Conservation (phyloP, 331 rosid species). For the Saraca asoca region DNA sequence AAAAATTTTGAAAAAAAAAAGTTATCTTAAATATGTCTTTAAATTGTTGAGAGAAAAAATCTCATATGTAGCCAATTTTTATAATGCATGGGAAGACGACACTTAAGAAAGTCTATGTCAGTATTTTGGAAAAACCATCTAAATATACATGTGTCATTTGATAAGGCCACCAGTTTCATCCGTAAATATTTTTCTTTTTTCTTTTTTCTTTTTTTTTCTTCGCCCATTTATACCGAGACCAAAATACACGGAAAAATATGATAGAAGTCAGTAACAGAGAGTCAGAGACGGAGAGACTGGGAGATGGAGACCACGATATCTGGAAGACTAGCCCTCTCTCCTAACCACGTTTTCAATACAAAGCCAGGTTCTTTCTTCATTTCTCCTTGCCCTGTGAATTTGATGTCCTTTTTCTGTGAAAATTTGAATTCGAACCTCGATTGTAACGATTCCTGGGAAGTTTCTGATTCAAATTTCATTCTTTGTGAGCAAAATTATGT, state of each 20-base stretch:
- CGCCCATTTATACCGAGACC: neutral
- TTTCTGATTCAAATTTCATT: neutral
- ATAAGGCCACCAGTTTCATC: neutral
- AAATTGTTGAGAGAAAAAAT: no score
- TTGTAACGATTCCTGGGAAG: neutral
- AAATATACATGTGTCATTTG: neutral
- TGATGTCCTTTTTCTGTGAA: neutral
- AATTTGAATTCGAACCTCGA: neutral
- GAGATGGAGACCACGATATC: conserved; percentile 70
- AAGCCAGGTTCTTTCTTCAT: conserved; percentile 46
- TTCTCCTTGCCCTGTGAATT: neutral
- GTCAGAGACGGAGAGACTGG: conserved; percentile 8
- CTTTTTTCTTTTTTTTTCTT: neutral
- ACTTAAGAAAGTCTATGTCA: no score
- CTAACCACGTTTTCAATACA: conserved; percentile 56
- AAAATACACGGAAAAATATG: neutral
- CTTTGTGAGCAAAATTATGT: neutral
- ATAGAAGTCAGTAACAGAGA: neutral
- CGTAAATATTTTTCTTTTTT: neutral
- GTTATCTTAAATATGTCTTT: no score
- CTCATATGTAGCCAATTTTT: no score
- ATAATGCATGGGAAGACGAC: no score
- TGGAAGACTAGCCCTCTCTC: conserved; percentile 65
- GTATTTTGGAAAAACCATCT: no score
- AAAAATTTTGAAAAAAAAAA: no score